A percentile compares a stretch with the other conserved stretches of the same genome.
Conservation (phyloP, 768 basidiomycete genomes). For the Lentinula raphanica region DNA sequence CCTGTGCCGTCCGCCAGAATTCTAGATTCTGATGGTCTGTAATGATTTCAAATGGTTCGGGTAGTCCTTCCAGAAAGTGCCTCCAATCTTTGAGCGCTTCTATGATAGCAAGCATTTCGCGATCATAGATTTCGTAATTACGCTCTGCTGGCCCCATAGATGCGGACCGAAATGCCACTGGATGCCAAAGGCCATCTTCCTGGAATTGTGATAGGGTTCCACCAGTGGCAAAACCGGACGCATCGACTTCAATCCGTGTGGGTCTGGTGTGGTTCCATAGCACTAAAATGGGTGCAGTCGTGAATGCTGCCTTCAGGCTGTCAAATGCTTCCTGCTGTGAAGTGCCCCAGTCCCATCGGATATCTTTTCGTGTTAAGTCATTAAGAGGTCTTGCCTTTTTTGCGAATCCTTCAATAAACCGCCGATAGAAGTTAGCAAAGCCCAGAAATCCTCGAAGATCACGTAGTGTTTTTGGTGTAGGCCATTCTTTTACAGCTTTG, state of each 20-base stretch:
- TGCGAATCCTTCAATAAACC: too few relatives aligned
- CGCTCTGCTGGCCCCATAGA: background rate
- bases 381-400: background rate
- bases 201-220: background rate
- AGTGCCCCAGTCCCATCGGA: background rate
- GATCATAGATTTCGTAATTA: slow-evolving; percentile 11
- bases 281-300: background rate
- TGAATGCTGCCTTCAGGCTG: background rate
- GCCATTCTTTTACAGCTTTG: too few relatives aligned
- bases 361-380: background rate
- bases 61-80: slow-evolving; percentile 11
- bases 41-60: background rate
- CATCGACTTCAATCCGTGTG: background rate
- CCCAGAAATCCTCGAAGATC: too few relatives aligned
- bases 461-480: too few relatives aligned
- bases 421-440: too few relatives aligned
- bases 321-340: background rate
- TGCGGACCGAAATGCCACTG: background rate
- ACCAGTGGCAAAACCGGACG: background rate
- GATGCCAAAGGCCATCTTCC: background rate
- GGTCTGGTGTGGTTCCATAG: background rate
- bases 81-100: slow-evolving; percentile 8
- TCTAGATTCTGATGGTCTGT: slow-evolving; percentile 3
- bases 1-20: slow-evolving; percentile 11
- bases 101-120: slow-evolving; percentile 9